These are phyloP conservation scores for Filosporella fistucella DNA, from an alignment of 495 filamentous ascomycete species.

Conservation along the genomic window DNA sequence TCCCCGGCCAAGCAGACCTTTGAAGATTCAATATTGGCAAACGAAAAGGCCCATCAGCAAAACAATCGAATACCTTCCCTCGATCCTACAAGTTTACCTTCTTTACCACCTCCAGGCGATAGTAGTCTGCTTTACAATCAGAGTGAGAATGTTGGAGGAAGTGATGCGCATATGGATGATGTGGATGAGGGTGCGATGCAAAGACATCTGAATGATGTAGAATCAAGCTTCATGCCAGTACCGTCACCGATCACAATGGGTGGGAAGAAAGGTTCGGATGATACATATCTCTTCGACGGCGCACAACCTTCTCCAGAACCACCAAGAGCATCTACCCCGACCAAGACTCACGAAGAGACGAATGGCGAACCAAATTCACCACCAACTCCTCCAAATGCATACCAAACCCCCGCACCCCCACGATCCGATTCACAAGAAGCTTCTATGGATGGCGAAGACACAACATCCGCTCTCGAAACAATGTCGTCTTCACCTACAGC, in stretches of 20 bases:
- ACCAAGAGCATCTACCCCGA: not conserved
- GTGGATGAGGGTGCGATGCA: conserved; percentile 62
- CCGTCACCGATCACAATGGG: conserved; percentile 32
- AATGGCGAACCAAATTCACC: conserved; percentile 22
- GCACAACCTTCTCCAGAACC: conserved; percentile 22
- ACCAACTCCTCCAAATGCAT: conserved; percentile 32
- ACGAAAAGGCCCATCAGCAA: conserved; percentile 4
- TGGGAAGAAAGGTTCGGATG: conserved; percentile 40
- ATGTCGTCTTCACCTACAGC: conserved; percentile 64
- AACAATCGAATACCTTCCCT: conserved; percentile 16
- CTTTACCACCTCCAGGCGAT: conserved; percentile 18
- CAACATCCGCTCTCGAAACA: conserved; percentile 55
- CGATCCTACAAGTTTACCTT: conserved; percentile 17
- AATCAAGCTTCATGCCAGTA: conserved; percentile 70
- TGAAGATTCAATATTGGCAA: conserved; percentile 15
- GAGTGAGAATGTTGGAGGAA: conserved; percentile 15
- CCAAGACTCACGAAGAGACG: not conserved
- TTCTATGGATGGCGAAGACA: conserved; percentile 34
- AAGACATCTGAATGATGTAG: conserved; percentile 74
- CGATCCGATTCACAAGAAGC: conserved; percentile 18
- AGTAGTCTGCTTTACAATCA: conserved; percentile 18
- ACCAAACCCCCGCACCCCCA: conserved; percentile 14
- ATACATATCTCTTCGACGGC: conserved; percentile 61
- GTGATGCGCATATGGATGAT: conserved; percentile 36
- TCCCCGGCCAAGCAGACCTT: conserved; percentile 18